Percentiles rank a stretch among this genome's conserved stretches.
phyloP scores from a whole-genome alignment of 805 yeast genomes.

The Candida michaelii region DNA sequence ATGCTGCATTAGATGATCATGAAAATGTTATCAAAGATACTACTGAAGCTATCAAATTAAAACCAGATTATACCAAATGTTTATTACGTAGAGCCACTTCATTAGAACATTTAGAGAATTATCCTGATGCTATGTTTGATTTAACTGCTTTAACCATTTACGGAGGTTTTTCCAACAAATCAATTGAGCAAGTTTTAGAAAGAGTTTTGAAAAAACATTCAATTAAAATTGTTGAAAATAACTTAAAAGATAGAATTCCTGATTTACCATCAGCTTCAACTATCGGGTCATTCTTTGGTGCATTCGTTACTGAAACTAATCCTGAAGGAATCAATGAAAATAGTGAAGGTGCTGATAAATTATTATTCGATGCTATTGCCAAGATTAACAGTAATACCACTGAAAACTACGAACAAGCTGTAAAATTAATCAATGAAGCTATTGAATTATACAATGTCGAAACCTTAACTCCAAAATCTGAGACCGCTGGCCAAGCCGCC shows the following conservation, averaged over 20 bases:
- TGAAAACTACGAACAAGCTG: constrained; percentile 64
- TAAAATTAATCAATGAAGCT: constrained; percentile 59
- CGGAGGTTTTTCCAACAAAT: constrained; percentile 78
- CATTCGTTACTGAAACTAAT: constrained; percentile 62
- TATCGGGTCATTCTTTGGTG: constrained; percentile 81
- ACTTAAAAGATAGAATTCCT: constrained; percentile 49
- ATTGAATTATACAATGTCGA: constrained; percentile 44
- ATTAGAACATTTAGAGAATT: constrained; percentile 75
- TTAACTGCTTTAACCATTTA: constrained; percentile 83
- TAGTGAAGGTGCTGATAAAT: constrained; percentile 62
- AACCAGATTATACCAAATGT: constrained; percentile 91
- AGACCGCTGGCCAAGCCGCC: constrained; percentile 48
- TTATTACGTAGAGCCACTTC: constrained; percentile 91
- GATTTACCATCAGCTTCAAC: constrained; percentile 82
- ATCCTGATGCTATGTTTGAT: constrained; percentile 86
- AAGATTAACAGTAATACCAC: constrained; percentile 50
- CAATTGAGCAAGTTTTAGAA: constrained; percentile 80
- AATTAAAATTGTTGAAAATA: constrained; percentile 64
- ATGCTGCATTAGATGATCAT: constrained; percentile 74
- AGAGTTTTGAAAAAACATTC: constrained; percentile 82
- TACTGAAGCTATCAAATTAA: constrained; percentile 76
- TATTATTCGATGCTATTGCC: constrained; percentile 63
- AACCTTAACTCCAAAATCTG: constrained; percentile 30
- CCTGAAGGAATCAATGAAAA: constrained; percentile 50
- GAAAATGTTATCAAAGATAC: constrained; percentile 88